These are phyloP conservation scores for Diaporthe citriasiana DNA, from an alignment of 2,329 filamentous ascomycete species.

Conservation along the genomic window DNA sequence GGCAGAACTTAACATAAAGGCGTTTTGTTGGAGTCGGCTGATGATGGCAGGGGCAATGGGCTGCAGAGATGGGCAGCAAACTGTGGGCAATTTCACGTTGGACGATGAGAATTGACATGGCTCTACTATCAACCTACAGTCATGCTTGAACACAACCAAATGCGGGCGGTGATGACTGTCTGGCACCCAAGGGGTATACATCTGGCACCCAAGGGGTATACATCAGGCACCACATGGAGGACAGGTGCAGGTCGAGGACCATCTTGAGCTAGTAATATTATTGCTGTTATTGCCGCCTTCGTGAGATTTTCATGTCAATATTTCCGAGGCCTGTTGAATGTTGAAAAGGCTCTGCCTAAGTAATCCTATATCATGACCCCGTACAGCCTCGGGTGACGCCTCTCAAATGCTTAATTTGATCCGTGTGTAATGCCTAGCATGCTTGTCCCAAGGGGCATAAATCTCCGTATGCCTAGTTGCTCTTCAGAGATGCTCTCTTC, in stretches of 20 bases:
- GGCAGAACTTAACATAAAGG: neutral
- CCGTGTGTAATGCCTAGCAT: neutral
- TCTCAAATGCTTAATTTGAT: conserved; percentile 1
- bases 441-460: neutral
- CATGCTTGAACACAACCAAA: neutral
- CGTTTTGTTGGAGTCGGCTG: neutral
- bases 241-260: neutral
- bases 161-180: neutral
- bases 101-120: neutral
- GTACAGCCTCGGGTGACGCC: neutral
- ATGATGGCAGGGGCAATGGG: neutral
- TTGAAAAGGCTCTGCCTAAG: neutral
- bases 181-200: neutral
- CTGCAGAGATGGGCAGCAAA: neutral
- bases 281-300: neutral
- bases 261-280: neutral
- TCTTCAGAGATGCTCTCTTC: conserved; percentile 64
- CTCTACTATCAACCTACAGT: neutral
- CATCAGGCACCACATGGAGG: neutral
- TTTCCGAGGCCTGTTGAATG: neutral
- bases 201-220: too few species aligned
- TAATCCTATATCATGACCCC: neutral
- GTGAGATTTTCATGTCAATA: neutral
- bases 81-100: neutral
- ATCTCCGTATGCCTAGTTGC: conserved; percentile 33